A percentile compares a stretch with the other conserved stretches of the same genome.
These are phyloP conservation scores for Podospora pseudoanserina DNA, from an alignment of 495 filamentous ascomycete species.

Conservation along the genomic window DNA sequence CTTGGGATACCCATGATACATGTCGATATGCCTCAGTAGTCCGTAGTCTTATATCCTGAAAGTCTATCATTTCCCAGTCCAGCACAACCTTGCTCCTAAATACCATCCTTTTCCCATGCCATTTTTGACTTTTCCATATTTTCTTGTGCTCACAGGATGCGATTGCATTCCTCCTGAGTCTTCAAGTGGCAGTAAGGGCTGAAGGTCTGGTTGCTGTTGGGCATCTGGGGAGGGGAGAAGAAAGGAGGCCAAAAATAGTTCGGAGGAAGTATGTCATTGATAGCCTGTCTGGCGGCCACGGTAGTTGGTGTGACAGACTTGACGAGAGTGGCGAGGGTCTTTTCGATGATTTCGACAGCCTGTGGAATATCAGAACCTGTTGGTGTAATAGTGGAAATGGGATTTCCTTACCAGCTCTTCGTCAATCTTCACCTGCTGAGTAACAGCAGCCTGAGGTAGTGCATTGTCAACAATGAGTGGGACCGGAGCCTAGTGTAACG, in stretches of 20 bases:
- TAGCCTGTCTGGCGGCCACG: not conserved
- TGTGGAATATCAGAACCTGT: not conserved
- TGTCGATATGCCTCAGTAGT: not conserved
- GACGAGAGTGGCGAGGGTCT: not conserved
- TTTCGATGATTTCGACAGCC: not conserved
- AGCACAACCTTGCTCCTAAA: not conserved
- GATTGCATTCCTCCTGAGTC: not conserved
- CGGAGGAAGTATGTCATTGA: not conserved
- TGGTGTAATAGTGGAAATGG: not conserved
- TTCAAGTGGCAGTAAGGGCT: not conserved
- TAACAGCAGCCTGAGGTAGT: not conserved
- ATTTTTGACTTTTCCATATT: not conserved
- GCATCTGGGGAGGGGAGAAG: not conserved
- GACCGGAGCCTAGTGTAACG: not conserved
- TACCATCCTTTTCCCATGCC: not conserved
- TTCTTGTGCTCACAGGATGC: not conserved
- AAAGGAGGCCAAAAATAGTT: slow-evolving; percentile 1
- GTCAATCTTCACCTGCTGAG: not conserved
- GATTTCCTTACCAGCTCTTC: not conserved
- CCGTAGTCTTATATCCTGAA: not conserved
- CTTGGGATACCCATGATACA: not conserved
- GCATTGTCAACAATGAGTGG: not conserved
- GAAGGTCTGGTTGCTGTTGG: not conserved
- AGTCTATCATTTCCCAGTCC: not conserved
- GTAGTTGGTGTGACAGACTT: not conserved